Base-by-base conservation (phyloP, 2,329 filamentous ascomycete genomes). In the Cercospora nicotianae region DNA sequence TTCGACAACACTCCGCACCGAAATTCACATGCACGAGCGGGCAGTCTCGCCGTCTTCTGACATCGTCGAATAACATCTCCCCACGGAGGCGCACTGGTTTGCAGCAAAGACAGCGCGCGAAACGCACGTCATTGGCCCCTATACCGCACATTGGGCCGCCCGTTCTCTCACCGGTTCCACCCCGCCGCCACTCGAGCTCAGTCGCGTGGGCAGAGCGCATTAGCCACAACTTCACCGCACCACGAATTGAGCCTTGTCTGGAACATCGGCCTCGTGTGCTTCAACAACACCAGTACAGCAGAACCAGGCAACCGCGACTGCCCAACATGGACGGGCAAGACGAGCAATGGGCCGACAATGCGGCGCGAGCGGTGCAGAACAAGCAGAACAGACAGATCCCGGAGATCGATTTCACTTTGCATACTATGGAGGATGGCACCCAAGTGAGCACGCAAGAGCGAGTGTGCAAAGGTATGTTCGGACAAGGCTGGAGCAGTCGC, bases 351-450 rank as follows among this genome's bases (percentile, higher is more conserved):
- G 78, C 97, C 78, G 93, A 97, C 83, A 94, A 93, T 87, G 91
- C 92, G 75, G 90, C 94, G 78, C 92, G 92, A 80, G 95, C 95
- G 69, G 93, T 99, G 77, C 89, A 90, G 80, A 89, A 97, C 77
- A 98, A 98, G 90, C 94, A 91, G 85, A 64, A 64, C 62, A 58
- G 51, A 57, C 94, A 94, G 64, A 87, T 96, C 61, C 95, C 95
- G 67, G 94, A 98, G 86, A 98, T 99, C 77, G 95, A 99, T 84
- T 99, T 99, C 81, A 96, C 93, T 66, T 89, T 99, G 78, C 95
- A 99, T 82, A 95, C 91, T 70, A 97, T 98, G 94, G 95, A 99
- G 81, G 95, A 99, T 85, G 93, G 92, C 78, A 90, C 88, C 64
- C 93, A 97, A 83, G 95, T 99, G 79, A 98, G 88, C 88, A 99